These are phyloP conservation scores for Erodium texanum DNA, from an alignment of 441 rosid genomes.

Conservation along the genomic window DNA sequence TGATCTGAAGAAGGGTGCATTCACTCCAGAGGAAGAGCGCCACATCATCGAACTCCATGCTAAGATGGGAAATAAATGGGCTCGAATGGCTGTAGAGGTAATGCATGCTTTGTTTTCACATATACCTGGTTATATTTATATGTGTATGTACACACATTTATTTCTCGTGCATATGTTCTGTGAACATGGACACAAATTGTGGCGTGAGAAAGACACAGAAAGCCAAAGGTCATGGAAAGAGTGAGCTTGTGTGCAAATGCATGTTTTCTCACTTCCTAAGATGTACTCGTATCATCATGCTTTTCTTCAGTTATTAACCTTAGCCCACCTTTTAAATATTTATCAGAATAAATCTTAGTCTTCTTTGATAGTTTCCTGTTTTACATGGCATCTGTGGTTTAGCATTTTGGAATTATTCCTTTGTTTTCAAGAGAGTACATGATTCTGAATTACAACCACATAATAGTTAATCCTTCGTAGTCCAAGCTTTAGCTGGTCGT, in stretches of 20 bases:
- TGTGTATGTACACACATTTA: neutral
- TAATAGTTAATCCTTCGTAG: neutral
- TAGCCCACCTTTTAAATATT: neutral
- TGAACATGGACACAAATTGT: neutral
- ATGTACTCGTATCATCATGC: neutral
- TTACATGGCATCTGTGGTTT: neutral
- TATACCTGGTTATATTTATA: neutral
- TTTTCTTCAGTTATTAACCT: neutral
- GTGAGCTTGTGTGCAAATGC: neutral
- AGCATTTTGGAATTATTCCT: neutral
- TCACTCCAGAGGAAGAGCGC: slow-evolving; percentile 22
- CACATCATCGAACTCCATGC: slow-evolving; percentile 23
- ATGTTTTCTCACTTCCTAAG: neutral
- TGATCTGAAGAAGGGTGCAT: slow-evolving; percentile 20
- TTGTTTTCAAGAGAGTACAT: neutral
- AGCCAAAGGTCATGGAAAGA: neutral
- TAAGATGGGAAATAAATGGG: slow-evolving; percentile 27
- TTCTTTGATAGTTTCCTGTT: neutral
- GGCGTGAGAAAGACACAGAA: neutral
- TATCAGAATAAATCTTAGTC: neutral
- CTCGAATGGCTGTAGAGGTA: slow-evolving; percentile 30
- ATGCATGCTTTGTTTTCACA: neutral
- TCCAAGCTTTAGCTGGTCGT: neutral
- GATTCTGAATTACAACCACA: neutral
- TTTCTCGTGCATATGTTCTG: neutral